phyloP scores from a whole-genome alignment of 106 monocot species.

The Vanilla planifolia region DNA sequence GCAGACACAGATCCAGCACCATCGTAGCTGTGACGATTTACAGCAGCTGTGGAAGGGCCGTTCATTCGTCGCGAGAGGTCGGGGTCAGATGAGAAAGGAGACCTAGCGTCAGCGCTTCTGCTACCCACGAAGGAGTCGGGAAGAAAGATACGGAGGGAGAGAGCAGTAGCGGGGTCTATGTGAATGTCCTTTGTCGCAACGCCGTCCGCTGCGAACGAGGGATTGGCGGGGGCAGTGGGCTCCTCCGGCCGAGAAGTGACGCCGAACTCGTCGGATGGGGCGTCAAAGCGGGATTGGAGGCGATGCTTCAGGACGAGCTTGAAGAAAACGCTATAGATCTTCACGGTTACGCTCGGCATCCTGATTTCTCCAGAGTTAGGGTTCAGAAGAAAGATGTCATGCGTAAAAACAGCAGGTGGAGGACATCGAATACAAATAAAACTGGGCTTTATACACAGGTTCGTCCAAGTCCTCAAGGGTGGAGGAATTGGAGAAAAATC shows the following conservation, averaged over 20 bases:
- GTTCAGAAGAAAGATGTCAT: neutral
- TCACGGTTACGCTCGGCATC: constrained; percentile 73
- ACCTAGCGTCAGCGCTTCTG: neutral
- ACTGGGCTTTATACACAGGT: too few species aligned
- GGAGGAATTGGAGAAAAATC: too few species aligned
- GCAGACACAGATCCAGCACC: neutral
- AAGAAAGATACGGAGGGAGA: constrained; percentile 93
- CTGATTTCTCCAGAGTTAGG: constrained; percentile 1
- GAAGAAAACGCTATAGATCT: constrained; percentile 83
- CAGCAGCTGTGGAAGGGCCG: neutral
- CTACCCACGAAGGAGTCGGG: constrained; percentile 35
- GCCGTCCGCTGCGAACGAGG: constrained; percentile 50
- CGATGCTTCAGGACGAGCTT: constrained; percentile 60
- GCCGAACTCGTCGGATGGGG: constrained; percentile 21
- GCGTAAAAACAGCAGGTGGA: neutral
- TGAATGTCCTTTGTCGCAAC: constrained; percentile 89
- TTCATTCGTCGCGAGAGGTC: neutral
- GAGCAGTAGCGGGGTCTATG: constrained; percentile 80
- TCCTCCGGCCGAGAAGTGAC: constrained; percentile 61
- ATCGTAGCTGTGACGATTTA: constrained; percentile 2
- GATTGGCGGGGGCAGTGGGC: constrained; percentile 35
- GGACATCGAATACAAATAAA: too few species aligned
- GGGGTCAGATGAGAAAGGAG: neutral
- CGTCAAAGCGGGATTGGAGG: constrained; percentile 38
- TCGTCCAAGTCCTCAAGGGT: too few species aligned